phyloP scores from a whole-genome alignment of 23 red algal genomes.

The Gracilaria caudata region DNA sequence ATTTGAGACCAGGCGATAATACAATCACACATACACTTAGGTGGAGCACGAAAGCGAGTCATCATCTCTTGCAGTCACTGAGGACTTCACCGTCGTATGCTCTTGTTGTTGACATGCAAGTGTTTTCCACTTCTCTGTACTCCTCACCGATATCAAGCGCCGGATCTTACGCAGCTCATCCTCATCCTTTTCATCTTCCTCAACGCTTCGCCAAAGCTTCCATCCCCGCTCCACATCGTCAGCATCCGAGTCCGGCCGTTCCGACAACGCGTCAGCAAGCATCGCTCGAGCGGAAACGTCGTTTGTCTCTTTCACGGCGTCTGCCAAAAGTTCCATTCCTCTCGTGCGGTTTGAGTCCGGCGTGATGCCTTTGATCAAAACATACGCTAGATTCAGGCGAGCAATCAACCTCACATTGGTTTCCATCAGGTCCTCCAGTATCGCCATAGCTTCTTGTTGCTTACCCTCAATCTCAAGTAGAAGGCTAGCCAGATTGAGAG shows the following conservation, averaged over 20 bases:
- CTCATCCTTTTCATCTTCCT: not conserved
- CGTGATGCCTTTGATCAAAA: not conserved
- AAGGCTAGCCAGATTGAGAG: not conserved
- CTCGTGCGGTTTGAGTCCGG: not conserved
- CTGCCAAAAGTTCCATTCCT: not conserved
- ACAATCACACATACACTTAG: too few relatives aligned
- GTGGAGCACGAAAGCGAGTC: too few relatives aligned
- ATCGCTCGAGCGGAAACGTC: not conserved
- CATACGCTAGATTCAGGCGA: not conserved
- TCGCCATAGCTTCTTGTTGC: not conserved
- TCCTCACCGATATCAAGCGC: not conserved
- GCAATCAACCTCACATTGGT: not conserved
- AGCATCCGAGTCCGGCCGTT: not conserved
- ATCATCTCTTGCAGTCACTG: too few relatives aligned
- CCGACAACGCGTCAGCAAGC: not conserved
- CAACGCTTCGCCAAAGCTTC: not conserved
- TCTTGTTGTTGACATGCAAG: not conserved
- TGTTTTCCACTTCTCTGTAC: not conserved
- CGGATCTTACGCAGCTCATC: not conserved
- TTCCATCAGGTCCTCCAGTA: not conserved
- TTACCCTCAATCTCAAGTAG: not conserved
- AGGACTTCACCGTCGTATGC: too few relatives aligned
- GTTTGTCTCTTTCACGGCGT: not conserved
- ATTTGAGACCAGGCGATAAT: too few relatives aligned
- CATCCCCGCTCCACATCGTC: conserved; percentile 4